Evolutionary conservation across 371 early-diverging fungal species (phyloP).

Genomic region (Mucor sp.): DNA sequence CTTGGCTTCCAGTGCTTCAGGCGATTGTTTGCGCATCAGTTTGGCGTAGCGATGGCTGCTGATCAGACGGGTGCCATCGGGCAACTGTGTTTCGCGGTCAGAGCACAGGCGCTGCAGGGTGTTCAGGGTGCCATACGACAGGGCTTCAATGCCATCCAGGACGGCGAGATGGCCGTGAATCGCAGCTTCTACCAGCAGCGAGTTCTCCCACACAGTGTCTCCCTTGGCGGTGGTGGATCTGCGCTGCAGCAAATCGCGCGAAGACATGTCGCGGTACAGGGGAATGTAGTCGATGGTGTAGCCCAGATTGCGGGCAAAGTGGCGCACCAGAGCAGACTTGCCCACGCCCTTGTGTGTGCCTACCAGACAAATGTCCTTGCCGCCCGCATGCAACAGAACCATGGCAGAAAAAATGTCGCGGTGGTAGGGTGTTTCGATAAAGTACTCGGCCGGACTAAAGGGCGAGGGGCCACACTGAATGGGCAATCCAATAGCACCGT

Average conservation of each 20-base stretch:
- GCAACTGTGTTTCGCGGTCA: conserved; percentile 76
- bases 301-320: conserved; percentile 73
- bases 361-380: conserved; percentile 70
- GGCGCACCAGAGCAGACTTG: conserved; percentile 73
- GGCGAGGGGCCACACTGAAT: conserved; percentile 55
- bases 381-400: conserved; percentile 69
- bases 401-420: conserved; percentile 62
- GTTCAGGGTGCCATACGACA: conserved; percentile 73
- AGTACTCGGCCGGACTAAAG: conserved; percentile 59
- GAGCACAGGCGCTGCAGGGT: conserved; percentile 68
- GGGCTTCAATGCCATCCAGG: conserved; percentile 76
- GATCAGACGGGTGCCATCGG: conserved; percentile 72
- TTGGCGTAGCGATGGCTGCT: conserved; percentile 58
- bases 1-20: conserved; percentile 50
- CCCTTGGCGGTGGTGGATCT: conserved; percentile 74
- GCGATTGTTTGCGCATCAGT: conserved; percentile 52
- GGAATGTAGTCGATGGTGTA: conserved; percentile 75
- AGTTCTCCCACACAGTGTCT: conserved; percentile 78
- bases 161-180: conserved; percentile 74
- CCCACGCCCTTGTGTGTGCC: conserved; percentile 80
- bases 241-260: conserved; percentile 82
- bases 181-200: conserved; percentile 76
- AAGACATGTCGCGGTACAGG: conserved; percentile 84
- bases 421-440: conserved; percentile 76
- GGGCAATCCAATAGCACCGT: conserved; percentile 34